Conservation (phyloP, 805 yeast species). For the Yarrowia yakushimensis region DNA sequence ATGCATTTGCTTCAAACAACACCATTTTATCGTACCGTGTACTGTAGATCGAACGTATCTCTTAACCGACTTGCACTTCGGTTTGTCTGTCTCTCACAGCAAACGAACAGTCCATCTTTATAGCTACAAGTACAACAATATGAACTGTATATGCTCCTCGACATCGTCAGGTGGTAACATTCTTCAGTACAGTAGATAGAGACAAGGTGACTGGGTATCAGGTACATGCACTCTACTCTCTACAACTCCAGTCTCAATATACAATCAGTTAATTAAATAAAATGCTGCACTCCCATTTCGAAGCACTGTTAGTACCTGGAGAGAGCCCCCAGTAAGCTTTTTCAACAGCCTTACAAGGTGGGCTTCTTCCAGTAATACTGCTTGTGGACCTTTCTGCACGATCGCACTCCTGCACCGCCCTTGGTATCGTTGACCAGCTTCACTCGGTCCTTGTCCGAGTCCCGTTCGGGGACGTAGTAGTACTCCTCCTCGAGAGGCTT, state of each 20-base stretch:
- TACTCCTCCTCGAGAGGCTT: constrained; percentile 91
- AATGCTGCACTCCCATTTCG: not conserved
- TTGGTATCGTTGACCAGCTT: constrained; percentile 67
- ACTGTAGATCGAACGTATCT: too few relatives aligned
- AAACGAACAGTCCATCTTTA: too few relatives aligned
- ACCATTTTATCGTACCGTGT: too few relatives aligned
- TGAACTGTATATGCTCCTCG: too few relatives aligned
- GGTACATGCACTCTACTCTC: too few relatives aligned
- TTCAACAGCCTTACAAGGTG: not conserved
- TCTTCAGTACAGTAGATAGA: too few relatives aligned
- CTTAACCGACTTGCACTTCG: too few relatives aligned
- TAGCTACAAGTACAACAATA: too few relatives aligned
- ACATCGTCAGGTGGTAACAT: too few relatives aligned
- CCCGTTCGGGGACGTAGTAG: constrained; percentile 83
- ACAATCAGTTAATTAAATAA: constrained; percentile 16
- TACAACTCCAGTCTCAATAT: not conserved
- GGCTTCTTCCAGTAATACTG: constrained; percentile 42
- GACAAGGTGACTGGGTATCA: too few relatives aligned
- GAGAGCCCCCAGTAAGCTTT: not conserved
- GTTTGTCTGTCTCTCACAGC: too few relatives aligned
- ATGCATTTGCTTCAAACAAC: too few relatives aligned
- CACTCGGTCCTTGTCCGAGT: constrained; percentile 66
- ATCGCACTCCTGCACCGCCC: constrained; percentile 77
- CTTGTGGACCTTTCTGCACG: constrained; percentile 90
- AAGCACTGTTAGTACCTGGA: constrained; percentile 8